A percentile compares a stretch with the other conserved stretches of the same genome.
These are phyloP conservation scores for Stephanodiscus minutulus DNA, from an alignment of 108 stramenopile genomes.

Conservation along the genomic window DNA sequence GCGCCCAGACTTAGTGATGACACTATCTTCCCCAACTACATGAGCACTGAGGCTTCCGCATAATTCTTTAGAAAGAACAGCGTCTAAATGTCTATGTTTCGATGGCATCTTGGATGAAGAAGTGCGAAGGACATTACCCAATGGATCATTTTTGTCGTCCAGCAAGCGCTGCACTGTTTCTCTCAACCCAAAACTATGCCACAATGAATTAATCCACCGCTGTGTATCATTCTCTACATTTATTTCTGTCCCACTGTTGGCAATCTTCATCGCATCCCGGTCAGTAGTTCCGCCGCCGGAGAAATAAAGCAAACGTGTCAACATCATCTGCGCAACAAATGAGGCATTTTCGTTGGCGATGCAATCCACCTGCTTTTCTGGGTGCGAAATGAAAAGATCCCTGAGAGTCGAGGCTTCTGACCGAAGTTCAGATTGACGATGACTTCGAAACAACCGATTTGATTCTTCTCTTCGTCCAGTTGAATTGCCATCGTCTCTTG, in stretches of 20 bases:
- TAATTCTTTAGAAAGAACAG: constrained; percentile 13
- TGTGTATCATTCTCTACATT: constrained; percentile 20
- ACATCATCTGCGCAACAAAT: constrained; percentile 45
- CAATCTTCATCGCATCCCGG: constrained; percentile 12
- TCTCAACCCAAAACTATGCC: constrained; percentile 72
- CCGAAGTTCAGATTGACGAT: constrained; percentile 72
- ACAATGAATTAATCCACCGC: constrained; percentile 55
- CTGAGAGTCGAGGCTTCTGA: constrained; percentile 56
- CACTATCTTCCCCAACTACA: constrained; percentile 32
- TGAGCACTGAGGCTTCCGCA: constrained; percentile 19
- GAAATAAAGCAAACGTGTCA: constrained; percentile 68
- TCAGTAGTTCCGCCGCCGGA: constrained; percentile 84
- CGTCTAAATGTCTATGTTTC: constrained; percentile 4
- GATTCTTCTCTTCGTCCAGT: constrained; percentile 63
- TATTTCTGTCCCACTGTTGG: not conserved
- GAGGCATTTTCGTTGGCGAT: constrained; percentile 14
- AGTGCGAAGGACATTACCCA: constrained; percentile 3
- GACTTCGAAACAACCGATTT: constrained; percentile 72
- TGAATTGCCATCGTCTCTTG: constrained; percentile 9
- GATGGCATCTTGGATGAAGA: not conserved
- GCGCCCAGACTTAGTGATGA: constrained; percentile 49
- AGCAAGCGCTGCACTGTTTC: constrained; percentile 31
- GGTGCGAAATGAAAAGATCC: constrained; percentile 9
- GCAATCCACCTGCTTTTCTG: not conserved
- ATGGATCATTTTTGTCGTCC: constrained; percentile 2